These are phyloP conservation scores for Pseudomonodictys pantanalensis DNA, from an alignment of 495 filamentous ascomycete genomes.

Conservation along the genomic window DNA sequence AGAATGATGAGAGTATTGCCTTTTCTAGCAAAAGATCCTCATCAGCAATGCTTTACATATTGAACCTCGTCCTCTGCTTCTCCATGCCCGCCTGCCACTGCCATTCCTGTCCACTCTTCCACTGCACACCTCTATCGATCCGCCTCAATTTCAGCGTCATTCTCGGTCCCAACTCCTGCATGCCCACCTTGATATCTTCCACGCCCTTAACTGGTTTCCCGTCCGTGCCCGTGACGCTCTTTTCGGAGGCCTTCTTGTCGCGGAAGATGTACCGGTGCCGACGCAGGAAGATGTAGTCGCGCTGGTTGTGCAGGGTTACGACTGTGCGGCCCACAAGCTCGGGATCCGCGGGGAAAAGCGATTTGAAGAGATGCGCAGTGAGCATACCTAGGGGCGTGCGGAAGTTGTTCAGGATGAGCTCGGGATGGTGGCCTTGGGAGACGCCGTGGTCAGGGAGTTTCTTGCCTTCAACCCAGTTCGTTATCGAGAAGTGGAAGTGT, in stretches of 20 bases:
- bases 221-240: conserved; percentile 76
- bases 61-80: conserved; percentile 88
- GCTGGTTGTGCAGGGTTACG: conserved; percentile 89
- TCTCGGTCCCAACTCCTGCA: conserved; percentile 81
- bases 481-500: conserved; percentile 81
- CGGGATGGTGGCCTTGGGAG: conserved; percentile 83
- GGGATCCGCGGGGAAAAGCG: conserved; percentile 76
- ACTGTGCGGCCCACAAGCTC: conserved; percentile 83
- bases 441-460: conserved; percentile 83
- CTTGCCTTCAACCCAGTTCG: conserved; percentile 81
- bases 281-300: conserved; percentile 92
- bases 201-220: conserved; percentile 83
- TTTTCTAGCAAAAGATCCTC: neutral
- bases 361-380: conserved; percentile 81
- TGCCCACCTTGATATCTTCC: conserved; percentile 74
- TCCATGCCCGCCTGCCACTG: conserved; percentile 93
- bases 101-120: conserved; percentile 82
- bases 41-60: too few species aligned
- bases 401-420: conserved; percentile 94
- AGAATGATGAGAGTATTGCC: neutral
- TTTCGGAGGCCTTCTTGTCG: conserved; percentile 79
- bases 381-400: conserved; percentile 86
- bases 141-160: conserved; percentile 86
- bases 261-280: conserved; percentile 90
- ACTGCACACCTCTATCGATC: conserved; percentile 85